Conservation (phyloP, 331 rosid genomes). For the Pyrus hybrid region DNA sequence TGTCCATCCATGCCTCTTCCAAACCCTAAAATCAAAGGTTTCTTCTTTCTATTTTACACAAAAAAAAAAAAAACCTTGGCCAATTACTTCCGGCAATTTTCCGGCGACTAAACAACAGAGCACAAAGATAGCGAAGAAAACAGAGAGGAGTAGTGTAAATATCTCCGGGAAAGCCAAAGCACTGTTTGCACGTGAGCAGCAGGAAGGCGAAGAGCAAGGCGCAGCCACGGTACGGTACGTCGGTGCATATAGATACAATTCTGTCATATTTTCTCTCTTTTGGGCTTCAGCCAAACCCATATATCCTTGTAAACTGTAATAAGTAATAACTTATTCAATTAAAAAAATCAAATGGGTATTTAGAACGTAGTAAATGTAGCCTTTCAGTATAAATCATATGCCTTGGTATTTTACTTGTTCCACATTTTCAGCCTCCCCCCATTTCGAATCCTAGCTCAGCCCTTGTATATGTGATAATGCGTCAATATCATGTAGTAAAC, state of each 20-base stretch:
- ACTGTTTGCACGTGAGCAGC: background rate
- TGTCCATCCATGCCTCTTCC: background rate
- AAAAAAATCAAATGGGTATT: too few species aligned
- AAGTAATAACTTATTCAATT: too few species aligned
- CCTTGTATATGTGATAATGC: too few species aligned
- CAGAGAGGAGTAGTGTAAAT: background rate
- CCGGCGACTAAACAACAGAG: background rate
- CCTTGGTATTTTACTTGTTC: too few species aligned
- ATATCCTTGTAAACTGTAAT: too few species aligned
- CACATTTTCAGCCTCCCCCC: too few species aligned
- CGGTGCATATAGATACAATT: too few species aligned
- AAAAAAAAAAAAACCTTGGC: background rate
- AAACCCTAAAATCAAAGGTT: background rate
- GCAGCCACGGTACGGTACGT: background rate
- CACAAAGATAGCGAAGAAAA: background rate
- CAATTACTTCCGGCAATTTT: background rate
- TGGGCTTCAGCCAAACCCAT: background rate
- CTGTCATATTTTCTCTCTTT: too few species aligned
- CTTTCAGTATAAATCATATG: background rate
- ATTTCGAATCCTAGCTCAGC: too few species aligned
- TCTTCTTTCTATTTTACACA: background rate
- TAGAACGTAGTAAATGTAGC: too few species aligned
- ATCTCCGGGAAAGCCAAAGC: background rate
- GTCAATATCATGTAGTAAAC: too few species aligned
- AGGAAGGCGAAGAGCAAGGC: background rate